Evolutionary conservation across 495 filamentous ascomycete species (phyloP).

Genomic region (Tuber indicum): DNA sequence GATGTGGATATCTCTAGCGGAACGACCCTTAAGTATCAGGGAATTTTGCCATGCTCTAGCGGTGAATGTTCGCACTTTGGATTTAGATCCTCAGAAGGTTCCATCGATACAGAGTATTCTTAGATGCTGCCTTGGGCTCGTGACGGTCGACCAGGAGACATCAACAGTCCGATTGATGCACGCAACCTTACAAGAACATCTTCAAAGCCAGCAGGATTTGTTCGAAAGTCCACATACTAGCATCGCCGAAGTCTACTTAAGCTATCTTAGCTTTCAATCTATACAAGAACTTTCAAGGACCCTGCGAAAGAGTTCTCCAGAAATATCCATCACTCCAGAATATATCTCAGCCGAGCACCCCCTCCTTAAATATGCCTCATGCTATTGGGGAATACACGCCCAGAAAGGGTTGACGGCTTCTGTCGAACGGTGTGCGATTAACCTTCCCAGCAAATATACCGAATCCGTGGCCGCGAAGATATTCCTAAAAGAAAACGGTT

Average conservation of each 20-base stretch:
- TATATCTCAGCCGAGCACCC: background rate
- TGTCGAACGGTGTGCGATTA: background rate
- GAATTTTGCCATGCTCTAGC: background rate
- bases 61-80: background rate
- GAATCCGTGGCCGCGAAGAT: background rate
- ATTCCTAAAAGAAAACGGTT: background rate
- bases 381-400: background rate
- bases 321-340: background rate
- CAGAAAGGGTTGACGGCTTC: background rate
- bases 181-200: background rate
- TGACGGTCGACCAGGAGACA: background rate
- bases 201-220: background rate
- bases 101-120: background rate
- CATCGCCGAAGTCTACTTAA: background rate
- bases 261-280: background rate
- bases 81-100: background rate
- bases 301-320: background rate
- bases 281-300: background rate
- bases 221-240: background rate
- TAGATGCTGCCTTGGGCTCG: background rate
- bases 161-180: background rate
- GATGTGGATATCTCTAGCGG: background rate
- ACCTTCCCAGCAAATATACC: background rate
- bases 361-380: background rate
- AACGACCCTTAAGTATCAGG: background rate